Evolutionary conservation across 1,284 basidiomycete species (phyloP).

Genomic region (Abortiporus biennis): DNA sequence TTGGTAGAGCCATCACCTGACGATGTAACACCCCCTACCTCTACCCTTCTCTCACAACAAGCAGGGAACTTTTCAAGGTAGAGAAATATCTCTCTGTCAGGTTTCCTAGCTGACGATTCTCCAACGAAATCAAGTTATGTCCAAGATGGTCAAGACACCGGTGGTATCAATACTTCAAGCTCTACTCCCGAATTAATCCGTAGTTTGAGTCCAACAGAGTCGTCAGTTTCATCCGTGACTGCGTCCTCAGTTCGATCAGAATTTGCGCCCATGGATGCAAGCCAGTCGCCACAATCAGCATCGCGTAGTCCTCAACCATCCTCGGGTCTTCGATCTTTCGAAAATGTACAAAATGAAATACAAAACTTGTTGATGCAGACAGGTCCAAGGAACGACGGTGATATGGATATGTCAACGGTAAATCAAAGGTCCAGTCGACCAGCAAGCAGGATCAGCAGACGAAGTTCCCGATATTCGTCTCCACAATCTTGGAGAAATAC

Average conservation of each 20-base stretch:
- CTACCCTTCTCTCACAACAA: neutral
- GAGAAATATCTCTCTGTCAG: too few species aligned
- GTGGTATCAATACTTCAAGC: too few species aligned
- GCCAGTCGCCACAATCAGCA: slow-evolving; percentile 1
- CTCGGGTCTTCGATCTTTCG: neutral
- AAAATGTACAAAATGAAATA: neutral
- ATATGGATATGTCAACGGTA: neutral
- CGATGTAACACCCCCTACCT: neutral
- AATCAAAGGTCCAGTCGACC: neutral
- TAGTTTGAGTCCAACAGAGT: too few species aligned
- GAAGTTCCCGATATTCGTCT: slow-evolving; percentile 1
- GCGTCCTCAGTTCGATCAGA: neutral
- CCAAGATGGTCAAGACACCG: too few species aligned
- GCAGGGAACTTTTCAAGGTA: neutral
- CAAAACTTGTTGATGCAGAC: neutral
- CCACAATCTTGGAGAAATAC: slow-evolving; percentile 1
- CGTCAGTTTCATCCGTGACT: too few species aligned
- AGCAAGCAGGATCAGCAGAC: neutral
- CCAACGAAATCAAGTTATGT: too few species aligned
- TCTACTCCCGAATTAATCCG: too few species aligned
- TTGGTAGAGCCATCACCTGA: neutral
- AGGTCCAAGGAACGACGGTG: too few species aligned
- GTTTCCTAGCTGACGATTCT: too few species aligned
- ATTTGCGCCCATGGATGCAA: neutral
- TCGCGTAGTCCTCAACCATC: neutral